A percentile compares a stretch with the other conserved stretches of the same genome.
These are phyloP conservation scores for Sugiyamaella smithiae DNA, from an alignment of 805 yeast species.

Conservation along the genomic window DNA sequence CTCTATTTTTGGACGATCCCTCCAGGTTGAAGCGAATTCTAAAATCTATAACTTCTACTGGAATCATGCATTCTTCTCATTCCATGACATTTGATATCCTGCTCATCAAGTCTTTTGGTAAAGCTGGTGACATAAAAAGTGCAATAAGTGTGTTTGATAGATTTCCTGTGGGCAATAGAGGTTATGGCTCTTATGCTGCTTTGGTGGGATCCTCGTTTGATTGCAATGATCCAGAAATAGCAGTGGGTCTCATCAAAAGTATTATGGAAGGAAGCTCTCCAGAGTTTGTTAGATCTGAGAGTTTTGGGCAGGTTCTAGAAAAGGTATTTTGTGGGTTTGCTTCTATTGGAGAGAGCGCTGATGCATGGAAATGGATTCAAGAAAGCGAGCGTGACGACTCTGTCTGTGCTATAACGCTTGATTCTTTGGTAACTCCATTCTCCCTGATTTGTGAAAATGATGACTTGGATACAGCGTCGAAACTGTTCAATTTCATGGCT, in stretches of 20 bases:
- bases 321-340: constrained; percentile 28
- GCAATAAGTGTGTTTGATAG: constrained; percentile 24
- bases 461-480: constrained; percentile 28
- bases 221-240: constrained; percentile 25
- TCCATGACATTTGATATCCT: constrained; percentile 18
- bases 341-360: constrained; percentile 19
- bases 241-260: constrained; percentile 28
- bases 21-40: constrained; percentile 7
- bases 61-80: not conserved
- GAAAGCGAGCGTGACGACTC: constrained; percentile 22
- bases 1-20: constrained; percentile 16
- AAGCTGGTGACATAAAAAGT: constrained; percentile 17
- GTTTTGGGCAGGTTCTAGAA: constrained; percentile 7
- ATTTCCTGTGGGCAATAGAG: constrained; percentile 18
- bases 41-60: constrained; percentile 13
- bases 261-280: constrained; percentile 16
- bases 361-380: constrained; percentile 33
- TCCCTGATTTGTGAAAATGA: constrained; percentile 21
- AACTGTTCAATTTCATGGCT: constrained; percentile 29
- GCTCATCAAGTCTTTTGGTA: constrained; percentile 27
- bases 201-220: constrained; percentile 29
- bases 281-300: constrained; percentile 10
- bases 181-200: constrained; percentile 18
- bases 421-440: constrained; percentile 23
- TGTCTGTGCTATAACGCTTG: constrained; percentile 13